Conservation (phyloP, 345 rosid species). For the Populus alba region DNA sequence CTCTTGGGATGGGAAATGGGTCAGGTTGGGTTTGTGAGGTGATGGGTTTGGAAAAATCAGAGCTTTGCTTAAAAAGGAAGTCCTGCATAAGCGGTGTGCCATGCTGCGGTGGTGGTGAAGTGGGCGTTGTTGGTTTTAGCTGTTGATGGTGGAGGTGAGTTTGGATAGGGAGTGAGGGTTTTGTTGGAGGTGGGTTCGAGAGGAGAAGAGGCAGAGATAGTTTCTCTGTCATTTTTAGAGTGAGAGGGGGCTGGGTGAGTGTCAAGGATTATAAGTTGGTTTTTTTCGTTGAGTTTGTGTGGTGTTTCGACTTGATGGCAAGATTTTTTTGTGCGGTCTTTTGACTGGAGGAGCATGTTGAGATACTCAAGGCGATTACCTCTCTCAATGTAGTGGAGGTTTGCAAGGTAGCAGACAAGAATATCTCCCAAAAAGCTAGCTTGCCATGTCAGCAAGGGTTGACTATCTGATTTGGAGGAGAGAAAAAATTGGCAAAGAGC, state of each 20-base stretch:
- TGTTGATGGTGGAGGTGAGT: slow-evolving; percentile 21
- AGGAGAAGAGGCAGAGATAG: slow-evolving; percentile 69
- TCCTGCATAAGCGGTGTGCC: slow-evolving; percentile 45
- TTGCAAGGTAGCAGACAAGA: not conserved
- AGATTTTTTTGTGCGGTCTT: not conserved
- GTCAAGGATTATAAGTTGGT: not conserved
- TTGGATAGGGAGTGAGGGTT: slow-evolving; percentile 41
- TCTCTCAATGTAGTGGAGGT: not conserved
- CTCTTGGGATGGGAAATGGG: slow-evolving; percentile 24
- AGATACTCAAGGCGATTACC: not conserved
- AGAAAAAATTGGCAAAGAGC: not conserved
- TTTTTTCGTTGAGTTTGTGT: not conserved
- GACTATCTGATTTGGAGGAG: not conserved
- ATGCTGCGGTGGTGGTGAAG: slow-evolving; percentile 26
- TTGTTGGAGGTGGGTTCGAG: slow-evolving; percentile 54
- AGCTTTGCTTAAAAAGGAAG: slow-evolving; percentile 33
- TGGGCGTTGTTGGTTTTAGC: slow-evolving; percentile 11
- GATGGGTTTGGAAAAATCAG: slow-evolving; percentile 4
- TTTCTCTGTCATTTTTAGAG: slow-evolving; percentile 64
- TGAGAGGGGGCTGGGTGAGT: not conserved
- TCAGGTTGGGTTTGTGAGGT: slow-evolving; percentile 4
- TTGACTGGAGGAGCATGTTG: not conserved
- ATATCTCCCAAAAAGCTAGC: not conserved
- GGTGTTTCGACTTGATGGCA: not conserved
- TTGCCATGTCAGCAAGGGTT: not conserved